phyloP scores from a whole-genome alignment of 306 rosid species.

The Trifolium subterraneum region DNA sequence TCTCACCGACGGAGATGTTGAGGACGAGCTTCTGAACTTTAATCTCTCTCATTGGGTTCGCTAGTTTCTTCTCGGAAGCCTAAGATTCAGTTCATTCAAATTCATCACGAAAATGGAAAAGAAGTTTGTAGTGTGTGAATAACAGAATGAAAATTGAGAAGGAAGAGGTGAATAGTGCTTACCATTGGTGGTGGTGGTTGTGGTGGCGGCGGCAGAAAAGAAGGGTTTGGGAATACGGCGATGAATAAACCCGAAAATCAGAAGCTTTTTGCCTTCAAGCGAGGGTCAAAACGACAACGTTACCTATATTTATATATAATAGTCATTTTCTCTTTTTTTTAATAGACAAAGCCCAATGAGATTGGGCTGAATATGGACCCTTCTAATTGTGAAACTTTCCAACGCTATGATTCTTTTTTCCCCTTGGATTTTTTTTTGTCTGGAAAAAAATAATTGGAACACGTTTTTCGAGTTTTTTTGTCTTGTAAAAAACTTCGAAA shows the following conservation, averaged over 20 bases:
- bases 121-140: not conserved
- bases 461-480: no score
- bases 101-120: not conserved
- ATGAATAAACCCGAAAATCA: not conserved
- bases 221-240: not conserved
- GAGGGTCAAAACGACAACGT: not conserved
- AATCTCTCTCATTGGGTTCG: constrained; percentile 82
- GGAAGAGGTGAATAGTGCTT: not conserved
- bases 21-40: constrained; percentile 83
- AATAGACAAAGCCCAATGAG: no score
- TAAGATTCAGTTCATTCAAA: constrained; percentile 33
- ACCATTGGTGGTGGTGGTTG: constrained; percentile 38
- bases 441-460: no score
- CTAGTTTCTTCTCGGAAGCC: constrained; percentile 79
- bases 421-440: no score
- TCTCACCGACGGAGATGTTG: constrained; percentile 84
- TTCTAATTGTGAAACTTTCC: no score
- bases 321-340: no score
- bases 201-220: not conserved
- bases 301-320: no score
- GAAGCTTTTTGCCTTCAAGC: not conserved
- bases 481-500: no score
- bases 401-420: no score
- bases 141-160: not conserved
- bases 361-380: no score